A percentile compares a stretch with the other conserved stretches of the same genome.
Conservation (phyloP, 257 asterid species). For the Verbascum thapsus region DNA sequence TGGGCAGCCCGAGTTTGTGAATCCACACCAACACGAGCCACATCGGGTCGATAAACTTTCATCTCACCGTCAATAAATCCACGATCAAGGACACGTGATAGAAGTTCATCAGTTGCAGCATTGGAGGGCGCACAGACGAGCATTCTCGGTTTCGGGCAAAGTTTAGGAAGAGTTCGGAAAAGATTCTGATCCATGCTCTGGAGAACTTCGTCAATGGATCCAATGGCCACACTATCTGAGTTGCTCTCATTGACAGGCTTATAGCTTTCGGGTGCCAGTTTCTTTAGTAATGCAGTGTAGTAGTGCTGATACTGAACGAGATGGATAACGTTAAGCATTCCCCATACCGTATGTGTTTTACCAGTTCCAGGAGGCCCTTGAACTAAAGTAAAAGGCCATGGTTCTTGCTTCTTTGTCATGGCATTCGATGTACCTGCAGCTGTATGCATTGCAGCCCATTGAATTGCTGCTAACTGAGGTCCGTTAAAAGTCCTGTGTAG, state of each 20-base stretch:
- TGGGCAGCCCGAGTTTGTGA: slow-evolving; percentile 98
- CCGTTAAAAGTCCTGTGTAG: slow-evolving; percentile 78
- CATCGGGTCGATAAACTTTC: slow-evolving; percentile 97
- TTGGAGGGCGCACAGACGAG: slow-evolving; percentile 99
- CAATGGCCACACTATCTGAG: slow-evolving; percentile 68
- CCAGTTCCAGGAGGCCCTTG: slow-evolving; percentile 99
- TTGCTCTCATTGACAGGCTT: slow-evolving; percentile 79
- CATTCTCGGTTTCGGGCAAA: slow-evolving; percentile 99
- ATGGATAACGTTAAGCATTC: slow-evolving; percentile 98
- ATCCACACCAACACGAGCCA: slow-evolving; percentile 97
- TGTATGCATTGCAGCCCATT: slow-evolving; percentile 98
- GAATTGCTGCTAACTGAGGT: slow-evolving; percentile 94
- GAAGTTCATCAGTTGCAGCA: slow-evolving; percentile 98
- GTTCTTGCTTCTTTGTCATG: slow-evolving; percentile 81
- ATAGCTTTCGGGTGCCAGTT: slow-evolving; percentile 97
- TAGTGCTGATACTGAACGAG: slow-evolving; percentile 99
- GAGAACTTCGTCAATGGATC: slow-evolving; percentile 96
- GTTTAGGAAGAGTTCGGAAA: slow-evolving; percentile 92
- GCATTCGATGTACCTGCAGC: slow-evolving; percentile 95
- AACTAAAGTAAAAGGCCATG: slow-evolving; percentile 97
- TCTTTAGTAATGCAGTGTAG: slow-evolving; percentile 92
- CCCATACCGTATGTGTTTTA: slow-evolving; percentile 99
- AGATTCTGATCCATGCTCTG: slow-evolving; percentile 99
- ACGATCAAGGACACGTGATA: slow-evolving; percentile 96
- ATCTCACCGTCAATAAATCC: slow-evolving; percentile 99